These are phyloP conservation scores for Oxalis stricta DNA, from an alignment of 441 rosid species.

Conservation along the genomic window DNA sequence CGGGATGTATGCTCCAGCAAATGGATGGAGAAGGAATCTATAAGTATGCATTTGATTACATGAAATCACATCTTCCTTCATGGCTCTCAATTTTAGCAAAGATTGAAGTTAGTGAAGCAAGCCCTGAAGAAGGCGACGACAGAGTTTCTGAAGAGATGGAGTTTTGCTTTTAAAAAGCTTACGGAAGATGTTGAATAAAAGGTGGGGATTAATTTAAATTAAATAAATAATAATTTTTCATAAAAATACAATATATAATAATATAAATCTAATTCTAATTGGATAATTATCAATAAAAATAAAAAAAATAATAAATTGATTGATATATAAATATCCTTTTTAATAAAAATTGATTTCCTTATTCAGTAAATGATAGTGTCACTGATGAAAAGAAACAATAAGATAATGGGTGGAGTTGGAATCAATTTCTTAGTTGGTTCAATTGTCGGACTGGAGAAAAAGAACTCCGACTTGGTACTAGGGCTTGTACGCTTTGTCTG, in stretches of 20 bases:
- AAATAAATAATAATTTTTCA: too few species aligned
- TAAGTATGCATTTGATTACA: conserved; percentile 18
- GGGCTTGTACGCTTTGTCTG: conserved; percentile 52
- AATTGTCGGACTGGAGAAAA: conserved; percentile 39
- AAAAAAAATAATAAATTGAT: too few species aligned
- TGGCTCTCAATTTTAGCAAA: conserved; percentile 56
- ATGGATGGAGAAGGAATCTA: conserved; percentile 21
- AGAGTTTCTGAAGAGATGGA: conserved; percentile 18
- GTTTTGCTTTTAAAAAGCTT: conserved; percentile 29
- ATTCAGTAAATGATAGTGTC: conserved; percentile 27
- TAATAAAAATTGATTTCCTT: too few species aligned
- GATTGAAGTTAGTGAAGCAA: conserved; percentile 22
- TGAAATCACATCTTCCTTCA: conserved; percentile 38
- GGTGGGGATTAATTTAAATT: too few species aligned
- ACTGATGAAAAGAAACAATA: conserved; percentile 27
- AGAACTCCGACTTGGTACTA: conserved; percentile 36
- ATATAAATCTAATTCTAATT: too few species aligned
- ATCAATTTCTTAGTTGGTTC: conserved; percentile 34
- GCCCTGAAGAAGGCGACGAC: conserved; percentile 27
- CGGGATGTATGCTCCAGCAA: conserved; percentile 24
- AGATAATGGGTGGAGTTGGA: conserved; percentile 51
- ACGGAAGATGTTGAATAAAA: too few species aligned
- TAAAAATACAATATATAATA: too few species aligned
- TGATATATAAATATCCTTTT: too few species aligned
- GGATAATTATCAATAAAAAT: too few species aligned